These are phyloP conservation scores for Craterostigma plantagineum DNA, from an alignment of 257 asterid species.

Conservation along the genomic window DNA sequence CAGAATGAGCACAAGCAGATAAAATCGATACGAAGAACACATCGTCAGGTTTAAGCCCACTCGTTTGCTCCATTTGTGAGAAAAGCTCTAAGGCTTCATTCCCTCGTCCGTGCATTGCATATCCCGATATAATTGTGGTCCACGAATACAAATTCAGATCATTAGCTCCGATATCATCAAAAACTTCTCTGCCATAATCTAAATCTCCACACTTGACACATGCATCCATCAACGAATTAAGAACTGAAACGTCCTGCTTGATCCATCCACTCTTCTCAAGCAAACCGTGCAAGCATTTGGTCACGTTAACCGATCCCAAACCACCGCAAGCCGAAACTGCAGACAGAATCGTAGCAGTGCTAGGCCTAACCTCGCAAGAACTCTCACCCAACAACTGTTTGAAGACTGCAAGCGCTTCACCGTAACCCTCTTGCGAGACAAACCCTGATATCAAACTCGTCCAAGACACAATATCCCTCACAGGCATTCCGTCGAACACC, in stretches of 20 bases:
- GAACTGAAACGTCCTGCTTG: constrained; percentile 12
- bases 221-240: constrained; percentile 29
- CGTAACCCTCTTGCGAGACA: constrained; percentile 13
- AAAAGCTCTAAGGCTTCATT: constrained; percentile 15
- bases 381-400: constrained; percentile 11
- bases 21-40: constrained; percentile 23
- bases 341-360: constrained; percentile 19
- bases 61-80: constrained; percentile 17
- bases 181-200: constrained; percentile 11
- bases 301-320: constrained; percentile 20
- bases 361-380: constrained; percentile 9
- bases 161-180: constrained; percentile 10
- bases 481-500: constrained; percentile 36
- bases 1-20: constrained; percentile 37
- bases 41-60: constrained; percentile 19
- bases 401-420: constrained; percentile 17
- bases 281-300: constrained; percentile 23
- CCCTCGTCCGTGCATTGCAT: constrained; percentile 31
- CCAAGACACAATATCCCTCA: constrained; percentile 35
- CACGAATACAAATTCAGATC: constrained; percentile 29
- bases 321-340: constrained; percentile 30
- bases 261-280: constrained; percentile 30
- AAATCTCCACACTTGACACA: constrained; percentile 34
- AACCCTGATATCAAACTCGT: constrained; percentile 40
- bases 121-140: constrained; percentile 44